These are phyloP conservation scores for Aspergillus sp. DNA, from an alignment of 2,329 filamentous ascomycete species.

Conservation along the genomic window DNA sequence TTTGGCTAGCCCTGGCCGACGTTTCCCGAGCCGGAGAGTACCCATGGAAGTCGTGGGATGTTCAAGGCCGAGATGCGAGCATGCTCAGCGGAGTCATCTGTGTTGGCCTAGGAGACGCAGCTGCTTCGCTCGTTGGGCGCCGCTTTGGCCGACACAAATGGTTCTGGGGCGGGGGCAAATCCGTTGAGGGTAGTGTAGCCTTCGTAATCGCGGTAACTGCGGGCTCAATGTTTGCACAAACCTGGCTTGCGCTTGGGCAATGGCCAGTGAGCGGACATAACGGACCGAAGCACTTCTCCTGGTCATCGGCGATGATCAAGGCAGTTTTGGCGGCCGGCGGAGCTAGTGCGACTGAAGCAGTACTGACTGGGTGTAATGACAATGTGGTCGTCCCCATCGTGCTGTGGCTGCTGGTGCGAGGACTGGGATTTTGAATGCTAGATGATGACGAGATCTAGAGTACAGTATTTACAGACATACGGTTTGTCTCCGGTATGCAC, in stretches of 20 bases:
- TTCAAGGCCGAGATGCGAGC: conserved; percentile 70
- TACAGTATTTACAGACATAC: no score
- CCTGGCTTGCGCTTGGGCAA: conserved; percentile 74
- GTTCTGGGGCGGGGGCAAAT: conserved; percentile 97
- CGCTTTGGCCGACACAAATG: conserved; percentile 86
- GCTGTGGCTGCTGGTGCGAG: conserved; percentile 87
- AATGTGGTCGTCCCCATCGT: conserved; percentile 96
- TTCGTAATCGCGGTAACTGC: conserved; percentile 77
- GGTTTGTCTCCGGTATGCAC: no score
- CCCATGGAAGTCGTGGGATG: conserved; percentile 71
- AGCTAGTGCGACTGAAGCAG: conserved; percentile 90
- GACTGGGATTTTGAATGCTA: conserved; percentile 49
- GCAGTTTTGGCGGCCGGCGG: conserved; percentile 70
- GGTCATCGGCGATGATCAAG: conserved; percentile 51
- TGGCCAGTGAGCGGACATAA: conserved; percentile 52
- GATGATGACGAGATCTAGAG: background rate
- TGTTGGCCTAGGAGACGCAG: conserved; percentile 92
- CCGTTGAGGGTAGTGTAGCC: conserved; percentile 78
- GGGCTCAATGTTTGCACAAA: conserved; percentile 68
- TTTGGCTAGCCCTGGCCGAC: conserved; percentile 83
- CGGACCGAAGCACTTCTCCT: conserved; percentile 21
- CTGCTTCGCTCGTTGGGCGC: conserved; percentile 84
- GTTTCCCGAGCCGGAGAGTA: conserved; percentile 57
- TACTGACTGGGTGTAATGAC: conserved; percentile 94
- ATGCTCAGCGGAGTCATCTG: conserved; percentile 94